phyloP scores from a whole-genome alignment of 2,329 filamentous ascomycete species.

The Clonostachys solani region DNA sequence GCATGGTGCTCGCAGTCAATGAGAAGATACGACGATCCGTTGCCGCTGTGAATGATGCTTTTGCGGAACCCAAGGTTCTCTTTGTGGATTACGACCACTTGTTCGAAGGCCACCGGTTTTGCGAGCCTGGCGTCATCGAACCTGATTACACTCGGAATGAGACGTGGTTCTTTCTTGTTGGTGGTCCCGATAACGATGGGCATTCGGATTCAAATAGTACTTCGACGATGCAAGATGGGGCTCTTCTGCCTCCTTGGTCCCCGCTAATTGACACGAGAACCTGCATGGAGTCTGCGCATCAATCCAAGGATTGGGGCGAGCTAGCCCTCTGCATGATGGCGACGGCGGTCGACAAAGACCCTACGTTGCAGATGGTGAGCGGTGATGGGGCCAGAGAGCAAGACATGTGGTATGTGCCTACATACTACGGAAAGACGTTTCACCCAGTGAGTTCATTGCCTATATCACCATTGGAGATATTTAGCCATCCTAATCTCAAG shows the following conservation, averaged over 20 bases:
- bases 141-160: conserved; percentile 36
- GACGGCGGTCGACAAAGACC: conserved; percentile 27
- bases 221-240: conserved; percentile 2
- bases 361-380: conserved; percentile 20
- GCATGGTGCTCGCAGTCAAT: conserved; percentile 36
- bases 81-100: conserved; percentile 39
- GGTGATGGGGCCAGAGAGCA: conserved; percentile 17
- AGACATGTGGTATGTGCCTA: conserved; percentile 41
- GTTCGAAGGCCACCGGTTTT: conserved; percentile 41
- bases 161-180: conserved; percentile 45
- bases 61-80: conserved; percentile 26
- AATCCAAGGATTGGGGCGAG: conserved; percentile 35
- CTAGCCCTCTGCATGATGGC: conserved; percentile 39
- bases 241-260: conserved; percentile 18
- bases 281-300: conserved; percentile 25
- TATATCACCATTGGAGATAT: neutral
- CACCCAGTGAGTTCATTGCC: conserved; percentile 27
- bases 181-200: conserved; percentile 30
- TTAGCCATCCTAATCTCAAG: neutral
- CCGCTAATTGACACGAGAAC: conserved; percentile 26
- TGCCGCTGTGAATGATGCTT: conserved; percentile 27
- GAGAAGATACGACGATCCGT: conserved; percentile 28
- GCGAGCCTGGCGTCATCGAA: conserved; percentile 30
- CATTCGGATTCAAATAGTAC: neutral
- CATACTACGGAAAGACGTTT: conserved; percentile 40